Evolutionary conservation across 768 basidiomycete genomes (phyloP), one percentile per base, ranked within the genome.

Genomic region (Lanmaoa rubissima): DNA sequence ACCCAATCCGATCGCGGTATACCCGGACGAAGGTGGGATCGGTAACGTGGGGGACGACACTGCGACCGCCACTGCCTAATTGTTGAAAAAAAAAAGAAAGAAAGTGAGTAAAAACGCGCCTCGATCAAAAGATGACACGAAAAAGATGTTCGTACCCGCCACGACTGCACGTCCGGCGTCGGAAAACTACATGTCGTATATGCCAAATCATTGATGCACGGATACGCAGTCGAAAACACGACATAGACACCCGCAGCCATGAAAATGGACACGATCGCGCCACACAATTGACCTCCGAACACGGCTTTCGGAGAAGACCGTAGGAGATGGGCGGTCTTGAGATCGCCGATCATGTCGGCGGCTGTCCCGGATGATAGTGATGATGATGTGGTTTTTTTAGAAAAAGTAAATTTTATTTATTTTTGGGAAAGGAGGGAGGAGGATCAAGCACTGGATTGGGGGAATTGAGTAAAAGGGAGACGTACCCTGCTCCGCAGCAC

Each of bases 271-370:
- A 85, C 81, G 53, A 83, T 73, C 21, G 84, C 74, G 50, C 85
- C 85, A 58, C 73, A 76, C 4, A 85, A 71, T 69, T 85, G 84
- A 26, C 81, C 83, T 57, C 82, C 73, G 64, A 86, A 86, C 71
- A 86, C 82, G 68, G 82, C 82, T 53, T 71, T 77, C 39, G 85
- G 85, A 61, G 84, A 86, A 13, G 84, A 80, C 49, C 85, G 75
- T 26, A 86, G 77, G 55, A 87, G 81, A 67, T 85, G 85, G 58
- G 83, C 83, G n/a, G 86, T 83, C 73, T 87, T 86, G 62, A 87
- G 68, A 66, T 87, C 86, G 54, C 84, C 79, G 45, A 80, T 82
- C 86, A 87, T 86, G 65, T 87, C 86, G 32, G 78, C 64, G 24
- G 82, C 77, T 70, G 39, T 46, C n/a, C 17, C 35, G 54, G 8